Conservation (phyloP, 331 rosid genomes). For the Prunus yedoensis region DNA sequence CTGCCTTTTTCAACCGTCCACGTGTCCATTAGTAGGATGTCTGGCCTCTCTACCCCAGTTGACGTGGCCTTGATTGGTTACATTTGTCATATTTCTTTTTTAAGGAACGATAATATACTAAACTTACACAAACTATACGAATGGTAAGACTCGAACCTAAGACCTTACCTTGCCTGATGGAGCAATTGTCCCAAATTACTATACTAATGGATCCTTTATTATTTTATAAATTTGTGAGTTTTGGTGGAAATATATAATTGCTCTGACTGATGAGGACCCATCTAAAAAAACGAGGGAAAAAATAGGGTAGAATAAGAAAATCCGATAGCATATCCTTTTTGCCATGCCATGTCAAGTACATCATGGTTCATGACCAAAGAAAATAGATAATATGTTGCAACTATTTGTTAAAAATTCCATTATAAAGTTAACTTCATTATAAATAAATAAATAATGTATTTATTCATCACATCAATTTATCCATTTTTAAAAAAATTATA, state of each 20-base stretch:
- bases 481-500: no score
- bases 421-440: no score
- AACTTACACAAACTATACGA: fast-evolving
- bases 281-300: not conserved
- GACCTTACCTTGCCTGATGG: fast-evolving
- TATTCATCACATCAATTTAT: no score
- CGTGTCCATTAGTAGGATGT: conserved; percentile 31
- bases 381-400: no score
- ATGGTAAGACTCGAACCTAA: fast-evolving
- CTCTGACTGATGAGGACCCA: not conserved
- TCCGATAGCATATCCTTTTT: not conserved
- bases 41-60: conserved; percentile 6
- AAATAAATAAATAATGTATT: no score
- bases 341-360: not conserved
- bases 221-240: not conserved
- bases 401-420: no score
- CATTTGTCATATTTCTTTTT: not conserved
- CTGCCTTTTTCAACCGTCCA: conserved; percentile 23
- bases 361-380: not conserved
- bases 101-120: fast-evolving
- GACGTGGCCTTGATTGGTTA: conserved; percentile 26
- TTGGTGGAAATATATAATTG: not conserved
- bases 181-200: no score
- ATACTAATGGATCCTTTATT: no score
- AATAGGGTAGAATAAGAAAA: not conserved